phyloP scores from a whole-genome alignment of 1,284 basidiomycete genomes.

The Lentinula novae-zelandiae region DNA sequence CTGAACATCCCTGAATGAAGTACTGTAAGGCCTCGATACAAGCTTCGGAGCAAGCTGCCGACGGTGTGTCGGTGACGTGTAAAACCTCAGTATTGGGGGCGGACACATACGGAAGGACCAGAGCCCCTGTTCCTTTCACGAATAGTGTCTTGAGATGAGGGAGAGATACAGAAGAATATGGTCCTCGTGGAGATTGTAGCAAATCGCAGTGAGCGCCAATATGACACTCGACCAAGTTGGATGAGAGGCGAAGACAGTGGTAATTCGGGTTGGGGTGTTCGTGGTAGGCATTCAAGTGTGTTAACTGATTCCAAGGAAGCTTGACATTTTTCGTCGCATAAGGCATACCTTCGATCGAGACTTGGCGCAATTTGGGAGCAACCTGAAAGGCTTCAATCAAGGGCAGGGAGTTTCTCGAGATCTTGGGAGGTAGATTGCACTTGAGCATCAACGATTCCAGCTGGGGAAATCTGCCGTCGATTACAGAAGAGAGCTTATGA shows the following conservation, averaged over 20 bases:
- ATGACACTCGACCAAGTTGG: background rate
- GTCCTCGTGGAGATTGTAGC: background rate
- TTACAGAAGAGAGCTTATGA: background rate
- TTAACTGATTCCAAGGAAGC: background rate
- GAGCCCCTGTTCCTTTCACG: background rate
- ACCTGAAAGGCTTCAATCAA: conserved; percentile 5
- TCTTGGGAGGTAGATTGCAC: background rate
- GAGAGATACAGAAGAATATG: background rate
- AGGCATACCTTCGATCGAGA: background rate
- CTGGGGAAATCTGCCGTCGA: background rate
- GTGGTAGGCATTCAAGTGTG: background rate
- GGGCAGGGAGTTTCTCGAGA: background rate
- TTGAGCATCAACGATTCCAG: background rate
- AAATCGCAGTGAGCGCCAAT: background rate
- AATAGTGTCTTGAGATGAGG: background rate
- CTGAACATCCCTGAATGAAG: background rate
- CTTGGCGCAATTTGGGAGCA: conserved; percentile 1
- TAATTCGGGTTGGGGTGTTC: background rate
- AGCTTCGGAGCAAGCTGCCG: background rate
- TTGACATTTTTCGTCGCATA: background rate
- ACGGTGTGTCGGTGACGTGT: background rate
- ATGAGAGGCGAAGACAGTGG: background rate
- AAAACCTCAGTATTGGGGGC: background rate
- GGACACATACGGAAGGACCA: background rate
- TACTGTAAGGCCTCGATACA: background rate